Conservation (phyloP, 2,329 filamentous ascomycete genomes). For the Trichoderma sp. region DNA sequence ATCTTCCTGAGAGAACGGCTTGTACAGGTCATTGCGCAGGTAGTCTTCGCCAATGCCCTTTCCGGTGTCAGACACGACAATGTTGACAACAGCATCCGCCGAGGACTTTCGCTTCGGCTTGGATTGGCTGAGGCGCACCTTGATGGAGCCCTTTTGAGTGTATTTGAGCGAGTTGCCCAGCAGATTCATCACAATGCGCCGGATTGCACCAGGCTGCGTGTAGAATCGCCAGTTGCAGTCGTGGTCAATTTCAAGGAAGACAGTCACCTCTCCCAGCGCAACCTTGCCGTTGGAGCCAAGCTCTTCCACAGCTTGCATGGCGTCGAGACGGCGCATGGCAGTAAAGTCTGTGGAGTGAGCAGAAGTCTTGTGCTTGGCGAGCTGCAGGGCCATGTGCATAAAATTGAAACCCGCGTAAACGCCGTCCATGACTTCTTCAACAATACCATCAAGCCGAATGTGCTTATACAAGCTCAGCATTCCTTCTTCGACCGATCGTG, state of each 20-base stretch:
- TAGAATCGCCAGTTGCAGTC: slow-evolving; percentile 54
- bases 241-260: slow-evolving; percentile 45
- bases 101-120: slow-evolving; percentile 6
- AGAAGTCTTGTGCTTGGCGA: slow-evolving; percentile 25
- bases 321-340: slow-evolving; percentile 32
- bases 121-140: slow-evolving; percentile 34
- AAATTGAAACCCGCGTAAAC: slow-evolving; percentile 50
- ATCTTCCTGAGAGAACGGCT: slow-evolving; percentile 66
- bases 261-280: slow-evolving; percentile 31
- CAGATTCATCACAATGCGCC: slow-evolving; percentile 63
- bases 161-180: slow-evolving; percentile 66
- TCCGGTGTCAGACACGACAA: slow-evolving; percentile 65
- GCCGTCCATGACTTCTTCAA: slow-evolving; percentile 52
- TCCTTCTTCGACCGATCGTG: slow-evolving; percentile 22
- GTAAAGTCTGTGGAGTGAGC: slow-evolving; percentile 22
- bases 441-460: slow-evolving; percentile 43
- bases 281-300: slow-evolving; percentile 22
- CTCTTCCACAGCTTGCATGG: slow-evolving; percentile 47
- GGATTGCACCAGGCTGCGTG: slow-evolving; percentile 53
- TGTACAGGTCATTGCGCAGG: slow-evolving; percentile 60
- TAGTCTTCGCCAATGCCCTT: slow-evolving; percentile 66
- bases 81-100: slow-evolving; percentile 29
- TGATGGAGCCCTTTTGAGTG: slow-evolving; percentile 44
- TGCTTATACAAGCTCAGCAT: slow-evolving; percentile 31
- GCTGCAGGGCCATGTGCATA: slow-evolving; percentile 34